Evolutionary conservation across 768 basidiomycete species (phyloP).

Genomic region (Suillus fuscotomentosus): DNA sequence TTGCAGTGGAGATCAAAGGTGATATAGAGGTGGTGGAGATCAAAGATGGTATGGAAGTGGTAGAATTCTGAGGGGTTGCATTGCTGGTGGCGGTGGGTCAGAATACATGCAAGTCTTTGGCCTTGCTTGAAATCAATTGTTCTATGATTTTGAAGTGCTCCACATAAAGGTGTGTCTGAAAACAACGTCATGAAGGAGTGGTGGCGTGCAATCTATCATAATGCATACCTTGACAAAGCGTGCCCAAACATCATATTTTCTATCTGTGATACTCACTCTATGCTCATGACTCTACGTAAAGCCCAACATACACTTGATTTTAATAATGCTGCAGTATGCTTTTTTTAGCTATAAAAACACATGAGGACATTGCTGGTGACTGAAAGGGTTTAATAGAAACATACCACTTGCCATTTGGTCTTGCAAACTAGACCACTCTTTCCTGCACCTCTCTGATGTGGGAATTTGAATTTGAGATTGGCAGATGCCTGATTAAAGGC

Average conservation of each 20-base stretch:
- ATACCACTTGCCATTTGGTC: no score
- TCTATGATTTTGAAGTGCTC: neutral
- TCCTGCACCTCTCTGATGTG: no score
- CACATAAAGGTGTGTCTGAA: no score
- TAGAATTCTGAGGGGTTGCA: no score
- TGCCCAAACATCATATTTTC: neutral
- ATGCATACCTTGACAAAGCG: neutral
- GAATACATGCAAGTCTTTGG: no score
- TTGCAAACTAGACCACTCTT: no score
- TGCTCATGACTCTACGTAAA: neutral
- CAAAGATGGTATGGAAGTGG: no score
- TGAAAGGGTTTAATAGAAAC: neutral
- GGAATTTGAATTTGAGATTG: no score
- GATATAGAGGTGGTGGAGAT: no score
- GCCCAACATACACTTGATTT: neutral
- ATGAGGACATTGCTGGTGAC: neutral
- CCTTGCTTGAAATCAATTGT: no score
- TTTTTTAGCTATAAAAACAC: neutral
- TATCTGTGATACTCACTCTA: neutral
- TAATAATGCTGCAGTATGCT: neutral
- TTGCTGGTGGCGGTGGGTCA: neutral
- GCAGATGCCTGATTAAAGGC: no score
- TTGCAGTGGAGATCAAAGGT: no score
- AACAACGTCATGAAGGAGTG: neutral
- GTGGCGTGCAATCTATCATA: neutral